A percentile compares a stretch with the other conserved stretches of the same genome.
Conservation (phyloP, 352 stramenopile genomes). For the Paralagenidium karlingii region DNA sequence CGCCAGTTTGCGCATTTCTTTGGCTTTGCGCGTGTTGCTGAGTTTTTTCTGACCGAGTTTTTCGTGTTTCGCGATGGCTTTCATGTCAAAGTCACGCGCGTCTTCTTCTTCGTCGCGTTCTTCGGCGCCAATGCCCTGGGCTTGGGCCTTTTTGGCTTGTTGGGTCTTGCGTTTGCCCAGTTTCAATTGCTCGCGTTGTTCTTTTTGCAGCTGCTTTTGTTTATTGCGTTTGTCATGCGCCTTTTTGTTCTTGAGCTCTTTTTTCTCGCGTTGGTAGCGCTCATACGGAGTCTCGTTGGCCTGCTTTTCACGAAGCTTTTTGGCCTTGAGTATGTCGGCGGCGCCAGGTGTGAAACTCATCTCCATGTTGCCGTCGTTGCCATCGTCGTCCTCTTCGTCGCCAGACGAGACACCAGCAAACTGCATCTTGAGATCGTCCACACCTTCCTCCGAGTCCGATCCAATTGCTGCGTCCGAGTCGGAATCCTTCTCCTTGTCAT, state of each 20-base stretch:
- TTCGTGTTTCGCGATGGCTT: constrained; percentile 56
- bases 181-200: constrained; percentile 45
- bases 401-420: too few relatives aligned
- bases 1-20: constrained; percentile 60
- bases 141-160: background rate
- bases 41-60: constrained; percentile 42
- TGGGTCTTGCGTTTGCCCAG: constrained; percentile 23
- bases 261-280: constrained; percentile 75
- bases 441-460: background rate
- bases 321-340: constrained; percentile 50
- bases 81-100: constrained; percentile 80
- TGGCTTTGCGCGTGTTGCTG: constrained; percentile 67
- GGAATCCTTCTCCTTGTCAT: constrained; percentile 1
- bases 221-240: constrained; percentile 54
- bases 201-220: constrained; percentile 46
- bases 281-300: constrained; percentile 77
- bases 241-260: constrained; percentile 77
- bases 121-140: constrained; percentile 13
- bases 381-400: constrained; percentile 4
- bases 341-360: constrained; percentile 71
- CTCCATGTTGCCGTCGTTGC: constrained; percentile 51
- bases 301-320: constrained; percentile 63
- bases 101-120: constrained; percentile 13
- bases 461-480: too few relatives aligned
- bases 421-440: background rate